These are phyloP conservation scores for Penicillium thymicola DNA, from an alignment of 2,329 filamentous ascomycete genomes.

Conservation along the genomic window DNA sequence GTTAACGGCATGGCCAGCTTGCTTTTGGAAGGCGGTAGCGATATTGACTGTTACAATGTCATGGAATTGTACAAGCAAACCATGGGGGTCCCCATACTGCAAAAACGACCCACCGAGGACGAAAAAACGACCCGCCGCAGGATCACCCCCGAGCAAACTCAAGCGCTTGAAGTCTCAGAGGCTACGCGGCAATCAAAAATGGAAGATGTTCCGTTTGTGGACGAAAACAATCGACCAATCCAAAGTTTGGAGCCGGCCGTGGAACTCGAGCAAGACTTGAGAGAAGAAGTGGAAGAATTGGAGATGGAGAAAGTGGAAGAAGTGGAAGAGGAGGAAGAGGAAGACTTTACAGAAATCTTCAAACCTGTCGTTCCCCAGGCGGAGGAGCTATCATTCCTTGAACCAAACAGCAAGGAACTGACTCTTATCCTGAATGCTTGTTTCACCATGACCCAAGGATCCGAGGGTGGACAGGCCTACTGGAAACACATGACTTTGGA, in stretches of 20 bases:
- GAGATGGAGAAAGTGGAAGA: slow-evolving; percentile 19
- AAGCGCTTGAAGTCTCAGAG: slow-evolving; percentile 5
- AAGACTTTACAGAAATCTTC: slow-evolving; percentile 36
- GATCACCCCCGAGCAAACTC: neutral
- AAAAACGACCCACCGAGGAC: slow-evolving; percentile 23
- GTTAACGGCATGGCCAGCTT: slow-evolving; percentile 78
- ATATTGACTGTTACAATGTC: slow-evolving; percentile 66
- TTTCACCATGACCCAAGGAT: slow-evolving; percentile 54
- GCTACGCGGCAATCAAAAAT: neutral
- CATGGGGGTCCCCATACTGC: slow-evolving; percentile 62
- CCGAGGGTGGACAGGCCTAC: slow-evolving; percentile 65
- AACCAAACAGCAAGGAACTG: slow-evolving; percentile 57
- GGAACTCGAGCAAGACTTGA: slow-evolving; percentile 9
- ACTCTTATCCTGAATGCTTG: slow-evolving; percentile 67
- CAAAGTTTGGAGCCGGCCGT: slow-evolving; percentile 19
- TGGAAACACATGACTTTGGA: slow-evolving; percentile 68
- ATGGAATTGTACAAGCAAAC: slow-evolving; percentile 76
- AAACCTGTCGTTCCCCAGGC: slow-evolving; percentile 28
- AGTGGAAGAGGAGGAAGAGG: slow-evolving; percentile 17
- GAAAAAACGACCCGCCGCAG: slow-evolving; percentile 8
- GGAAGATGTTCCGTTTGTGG: slow-evolving; percentile 34
- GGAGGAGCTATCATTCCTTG: slow-evolving; percentile 36
- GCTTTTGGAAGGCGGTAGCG: slow-evolving; percentile 61
- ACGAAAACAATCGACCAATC: slow-evolving; percentile 20
- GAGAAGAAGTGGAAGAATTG: slow-evolving; percentile 6